Evolutionary conservation across 768 basidiomycete species (phyloP).

Genomic region (Suillus fuscotomentosus): DNA sequence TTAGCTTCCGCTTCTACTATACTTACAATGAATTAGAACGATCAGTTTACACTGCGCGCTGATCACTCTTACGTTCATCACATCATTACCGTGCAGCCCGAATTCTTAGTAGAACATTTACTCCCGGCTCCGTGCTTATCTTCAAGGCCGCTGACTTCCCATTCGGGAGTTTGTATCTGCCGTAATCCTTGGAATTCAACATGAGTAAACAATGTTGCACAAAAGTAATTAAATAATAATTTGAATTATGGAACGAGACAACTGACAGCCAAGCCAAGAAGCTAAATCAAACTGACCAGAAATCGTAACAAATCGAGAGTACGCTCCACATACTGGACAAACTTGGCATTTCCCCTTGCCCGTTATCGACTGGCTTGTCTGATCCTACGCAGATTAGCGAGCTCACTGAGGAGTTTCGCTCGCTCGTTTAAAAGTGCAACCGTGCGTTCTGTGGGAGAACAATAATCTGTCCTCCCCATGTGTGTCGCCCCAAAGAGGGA

Average conservation of each 20-base stretch:
- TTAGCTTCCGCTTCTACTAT: neutral
- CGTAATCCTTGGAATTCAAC: neutral
- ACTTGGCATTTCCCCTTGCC: neutral
- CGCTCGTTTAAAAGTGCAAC: slow-evolving; percentile 56
- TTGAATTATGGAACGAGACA: neutral
- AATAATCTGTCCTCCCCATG: slow-evolving; percentile 20
- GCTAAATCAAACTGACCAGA: no score
- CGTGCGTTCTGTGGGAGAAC: slow-evolving; percentile 43
- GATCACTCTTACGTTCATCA: neutral
- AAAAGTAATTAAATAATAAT: neutral
- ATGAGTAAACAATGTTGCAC: neutral
- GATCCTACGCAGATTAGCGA: slow-evolving; percentile 43
- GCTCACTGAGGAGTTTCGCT: slow-evolving; percentile 50
- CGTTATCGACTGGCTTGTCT: slow-evolving; percentile 12
- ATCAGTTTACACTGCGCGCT: neutral
- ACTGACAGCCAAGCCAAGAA: neutral
- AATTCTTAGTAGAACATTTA: neutral
- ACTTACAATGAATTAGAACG: neutral
- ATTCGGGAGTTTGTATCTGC: neutral
- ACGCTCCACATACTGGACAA: neutral
- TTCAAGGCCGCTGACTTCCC: neutral
- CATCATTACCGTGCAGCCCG: neutral
- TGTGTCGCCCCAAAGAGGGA: neutral
- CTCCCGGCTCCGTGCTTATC: neutral
- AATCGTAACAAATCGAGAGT: neutral